Conservation (phyloP, 805 yeast genomes). For the Candida insectorum region DNA sequence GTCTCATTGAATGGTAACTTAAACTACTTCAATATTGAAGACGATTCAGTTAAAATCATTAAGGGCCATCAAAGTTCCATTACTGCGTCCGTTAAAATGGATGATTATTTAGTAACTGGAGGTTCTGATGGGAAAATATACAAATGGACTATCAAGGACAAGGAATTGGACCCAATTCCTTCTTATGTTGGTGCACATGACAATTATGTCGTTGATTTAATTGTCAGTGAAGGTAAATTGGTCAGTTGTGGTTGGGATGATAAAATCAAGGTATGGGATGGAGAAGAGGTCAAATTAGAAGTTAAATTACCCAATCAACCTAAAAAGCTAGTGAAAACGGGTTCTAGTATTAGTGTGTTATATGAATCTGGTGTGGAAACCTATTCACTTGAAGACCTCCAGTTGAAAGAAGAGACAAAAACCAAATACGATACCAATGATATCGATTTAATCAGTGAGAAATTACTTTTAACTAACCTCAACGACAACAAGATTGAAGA, state of each 20-base stretch:
- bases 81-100: conserved; percentile 47
- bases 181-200: conserved; percentile 45
- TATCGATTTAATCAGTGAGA: conserved; percentile 20
- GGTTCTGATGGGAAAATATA: conserved; percentile 77
- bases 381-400: conserved; percentile 11
- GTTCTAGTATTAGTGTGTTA: conserved; percentile 25
- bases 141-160: conserved; percentile 47
- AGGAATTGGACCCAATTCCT: conserved; percentile 19
- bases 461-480: conserved; percentile 29
- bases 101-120: conserved; percentile 50
- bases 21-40: conserved; percentile 49
- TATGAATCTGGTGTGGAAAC: conserved; percentile 28
- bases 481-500: conserved; percentile 28
- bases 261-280: conserved; percentile 45
- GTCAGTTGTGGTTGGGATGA: conserved; percentile 91
- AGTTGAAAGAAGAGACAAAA: conserved; percentile 13
- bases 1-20: conserved; percentile 72
- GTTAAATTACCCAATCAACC: conserved; percentile 27
- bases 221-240: conserved; percentile 21
- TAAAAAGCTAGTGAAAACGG: conserved; percentile 27
- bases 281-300: conserved; percentile 8
- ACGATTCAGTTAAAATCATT: conserved; percentile 30
- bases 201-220: conserved; percentile 61
- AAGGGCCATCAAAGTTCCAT: conserved; percentile 82
- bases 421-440: conserved; percentile 23